Conservation (phyloP, 306 rosid genomes). For the Mucuna pruriens region DNA sequence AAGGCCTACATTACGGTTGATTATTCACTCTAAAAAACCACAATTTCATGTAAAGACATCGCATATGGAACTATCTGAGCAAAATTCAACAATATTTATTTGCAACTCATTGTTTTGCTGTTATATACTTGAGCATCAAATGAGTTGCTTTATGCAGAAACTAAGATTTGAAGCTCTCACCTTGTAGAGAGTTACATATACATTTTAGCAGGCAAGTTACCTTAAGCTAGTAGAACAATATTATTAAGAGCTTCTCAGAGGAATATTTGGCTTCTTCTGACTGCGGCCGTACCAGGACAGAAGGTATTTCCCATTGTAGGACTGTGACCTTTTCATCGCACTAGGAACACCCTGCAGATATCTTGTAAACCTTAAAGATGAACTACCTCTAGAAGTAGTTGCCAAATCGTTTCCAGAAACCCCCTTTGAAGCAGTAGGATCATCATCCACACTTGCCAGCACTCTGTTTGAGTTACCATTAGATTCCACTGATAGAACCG, state of each 20-base stretch:
- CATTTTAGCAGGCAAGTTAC: slow-evolving; percentile 14
- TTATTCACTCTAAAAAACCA: neutral
- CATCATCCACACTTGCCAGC: slow-evolving; percentile 2
- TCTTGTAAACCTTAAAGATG: slow-evolving; percentile 55
- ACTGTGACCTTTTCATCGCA: slow-evolving; percentile 72
- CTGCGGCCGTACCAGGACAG: slow-evolving; percentile 43
- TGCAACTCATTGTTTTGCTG: slow-evolving; percentile 27
- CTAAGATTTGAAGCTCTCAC: slow-evolving; percentile 35
- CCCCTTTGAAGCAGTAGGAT: slow-evolving; percentile 32
- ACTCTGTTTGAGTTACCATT: slow-evolving; percentile 34
- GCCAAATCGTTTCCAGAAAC: slow-evolving; percentile 41
- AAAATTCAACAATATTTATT: slow-evolving; percentile 34
- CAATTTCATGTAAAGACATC: neutral
- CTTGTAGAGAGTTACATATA: slow-evolving; percentile 46
- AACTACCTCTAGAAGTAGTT: slow-evolving; percentile 47
- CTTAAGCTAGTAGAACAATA: neutral
- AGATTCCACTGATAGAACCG: slow-evolving; percentile 17
- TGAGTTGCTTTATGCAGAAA: slow-evolving; percentile 28
- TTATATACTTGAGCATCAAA: slow-evolving; percentile 35
- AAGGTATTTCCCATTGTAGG: slow-evolving; percentile 60
- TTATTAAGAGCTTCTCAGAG: slow-evolving; percentile 51
- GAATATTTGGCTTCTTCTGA: slow-evolving; percentile 50
- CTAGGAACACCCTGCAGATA: slow-evolving; percentile 44
- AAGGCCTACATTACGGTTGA: neutral
- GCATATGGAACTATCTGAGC: neutral